Base-by-base conservation (phyloP, 108 stramenopile species). In the Cyclotella kingstonii region DNA sequence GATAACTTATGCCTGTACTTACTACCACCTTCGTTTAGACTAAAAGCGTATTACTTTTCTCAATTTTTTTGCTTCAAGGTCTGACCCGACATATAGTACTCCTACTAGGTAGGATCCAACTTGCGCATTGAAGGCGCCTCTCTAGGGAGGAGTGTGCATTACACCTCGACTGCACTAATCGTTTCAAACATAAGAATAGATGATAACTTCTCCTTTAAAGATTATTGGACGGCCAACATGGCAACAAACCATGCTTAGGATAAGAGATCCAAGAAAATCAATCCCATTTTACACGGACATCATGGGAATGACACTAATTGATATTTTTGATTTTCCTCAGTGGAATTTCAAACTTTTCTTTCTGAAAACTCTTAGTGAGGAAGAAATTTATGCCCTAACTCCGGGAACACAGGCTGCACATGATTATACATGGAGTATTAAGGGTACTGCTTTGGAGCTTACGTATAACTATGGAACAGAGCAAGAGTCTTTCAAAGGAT, bases 381-480 rank as follows among this genome's bases (percentile, higher is more conserved):
- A 70, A 1, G 84, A 82, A 40, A 50, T 25, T 10, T 89, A 86
- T 53, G 40, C 54, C 9, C 63, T 86, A 45, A 83, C 67, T 39
- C 83, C 83, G 3, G 94, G 90, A 40, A 87, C 86, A 26, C 72
- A 82, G 42, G 88, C 80, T 14, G 85, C 91, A 1, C 89, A 95
- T 76, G 83, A 91, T 59, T 87, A 87, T 56, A 66, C 93, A 59
- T 95, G 94, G 94, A 77, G 58, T 40, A 86, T 85, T 38, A 83
- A 86, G 40, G 89, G 87, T 10, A 77, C 83, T 3, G 86, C 89
- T 26, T 74, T 96, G 56, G 95, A 96, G 62, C 76, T 96, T 34
- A 96, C 95, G 5, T 88, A 90, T 73, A 97, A 97, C 70, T 82
- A 93, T 73, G 94, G 94, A 30, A 90, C 93, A 0, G 93, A 95